Evolutionary conservation across 176 grass and related monocot species (phyloP).

Genomic region (Aegilops speltoides): DNA sequence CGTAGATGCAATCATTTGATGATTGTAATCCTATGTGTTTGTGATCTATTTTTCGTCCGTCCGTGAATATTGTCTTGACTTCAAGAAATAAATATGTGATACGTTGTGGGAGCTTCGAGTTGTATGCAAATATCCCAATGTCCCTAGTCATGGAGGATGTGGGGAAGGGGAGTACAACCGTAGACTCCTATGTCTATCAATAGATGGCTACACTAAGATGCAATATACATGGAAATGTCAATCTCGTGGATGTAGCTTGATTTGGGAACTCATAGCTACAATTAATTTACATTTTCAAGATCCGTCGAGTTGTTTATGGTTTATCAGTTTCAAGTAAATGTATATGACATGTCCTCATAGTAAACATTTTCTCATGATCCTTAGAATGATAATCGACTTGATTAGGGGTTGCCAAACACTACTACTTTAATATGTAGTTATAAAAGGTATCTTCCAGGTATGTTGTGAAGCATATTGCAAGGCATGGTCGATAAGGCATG

Average conservation of each 20-base stretch:
- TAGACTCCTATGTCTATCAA: background rate
- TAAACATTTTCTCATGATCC: background rate
- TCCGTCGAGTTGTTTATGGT: background rate
- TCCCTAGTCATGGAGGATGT: background rate
- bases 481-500: background rate
- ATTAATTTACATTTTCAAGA: background rate
- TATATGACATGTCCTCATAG: background rate
- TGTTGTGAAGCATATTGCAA: background rate
- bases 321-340: background rate
- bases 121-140: background rate
- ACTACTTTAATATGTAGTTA: background rate
- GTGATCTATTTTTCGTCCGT: background rate
- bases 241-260: background rate
- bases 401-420: background rate
- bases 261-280: background rate
- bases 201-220: background rate
- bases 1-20: background rate
- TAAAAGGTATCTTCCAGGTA: background rate
- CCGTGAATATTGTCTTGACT: background rate
- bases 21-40: background rate
- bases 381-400: background rate
- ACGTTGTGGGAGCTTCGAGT: background rate
- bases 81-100: background rate
- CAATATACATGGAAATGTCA: background rate
- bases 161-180: background rate